Evolutionary conservation across 129 eudicot species (phyloP).

Genomic region (Deinandra increscens): DNA sequence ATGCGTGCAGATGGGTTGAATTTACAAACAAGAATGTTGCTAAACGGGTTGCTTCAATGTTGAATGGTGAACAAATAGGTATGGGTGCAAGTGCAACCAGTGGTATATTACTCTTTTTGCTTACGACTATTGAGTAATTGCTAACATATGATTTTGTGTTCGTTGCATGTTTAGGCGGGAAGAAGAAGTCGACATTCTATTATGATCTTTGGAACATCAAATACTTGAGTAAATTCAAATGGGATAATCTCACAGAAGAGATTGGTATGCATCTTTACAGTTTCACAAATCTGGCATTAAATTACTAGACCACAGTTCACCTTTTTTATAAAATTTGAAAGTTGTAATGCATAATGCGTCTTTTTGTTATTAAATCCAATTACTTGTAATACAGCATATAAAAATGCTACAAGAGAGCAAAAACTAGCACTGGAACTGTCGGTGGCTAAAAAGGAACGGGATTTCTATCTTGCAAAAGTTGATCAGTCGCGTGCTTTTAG

Average conservation of each 20-base stretch:
- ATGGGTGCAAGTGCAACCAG: constrained; percentile 8
- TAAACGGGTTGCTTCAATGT: constrained; percentile 67
- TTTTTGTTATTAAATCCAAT: background rate
- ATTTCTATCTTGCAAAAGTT: constrained; percentile 75
- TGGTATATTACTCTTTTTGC: background rate
- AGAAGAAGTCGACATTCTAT: constrained; percentile 77
- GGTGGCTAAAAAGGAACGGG: constrained; percentile 83
- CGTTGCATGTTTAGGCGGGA: constrained; percentile 66
- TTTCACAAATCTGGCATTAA: too few species aligned
- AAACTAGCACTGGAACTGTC: constrained; percentile 79
- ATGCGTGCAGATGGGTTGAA: constrained; percentile 86
- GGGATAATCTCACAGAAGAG: constrained; percentile 98
- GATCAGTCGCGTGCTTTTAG: constrained; percentile 72
- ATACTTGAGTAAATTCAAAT: constrained; percentile 91
- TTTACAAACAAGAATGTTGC: constrained; percentile 75
- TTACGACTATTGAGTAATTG: constrained; percentile 11
- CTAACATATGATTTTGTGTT: constrained; percentile 14
- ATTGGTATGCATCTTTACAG: constrained; percentile 45
- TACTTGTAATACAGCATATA: constrained; percentile 51
- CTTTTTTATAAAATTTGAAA: background rate
- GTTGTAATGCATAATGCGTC: background rate
- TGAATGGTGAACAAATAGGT: constrained; percentile 96
- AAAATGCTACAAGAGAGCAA: constrained; percentile 80
- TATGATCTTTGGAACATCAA: constrained; percentile 94
- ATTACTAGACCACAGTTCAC: background rate